phyloP scores from a whole-genome alignment of 1,139 yeast species.

The Kurtzmaniella quercitrusa region DNA sequence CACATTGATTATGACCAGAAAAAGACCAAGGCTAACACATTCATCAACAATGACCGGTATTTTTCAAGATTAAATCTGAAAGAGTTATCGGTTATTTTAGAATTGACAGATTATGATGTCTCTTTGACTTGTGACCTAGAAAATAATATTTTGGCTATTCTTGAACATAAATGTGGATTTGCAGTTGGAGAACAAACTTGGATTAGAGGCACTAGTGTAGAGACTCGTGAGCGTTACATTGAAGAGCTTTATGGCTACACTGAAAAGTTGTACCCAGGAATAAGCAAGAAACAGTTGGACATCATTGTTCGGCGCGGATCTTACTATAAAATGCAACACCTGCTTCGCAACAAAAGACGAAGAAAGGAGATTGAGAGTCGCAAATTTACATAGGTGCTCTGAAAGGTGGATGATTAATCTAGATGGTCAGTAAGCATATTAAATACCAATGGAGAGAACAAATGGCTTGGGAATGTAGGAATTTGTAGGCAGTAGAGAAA shows the following conservation, averaged over 20 bases:
- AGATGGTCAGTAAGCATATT: too few species aligned
- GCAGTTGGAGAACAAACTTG: conserved; percentile 74
- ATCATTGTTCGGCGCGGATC: conserved; percentile 74
- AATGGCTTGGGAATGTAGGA: too few species aligned
- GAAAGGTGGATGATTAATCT: neutral
- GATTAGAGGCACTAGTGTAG: conserved; percentile 68
- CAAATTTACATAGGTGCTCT: neutral
- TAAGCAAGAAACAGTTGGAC: conserved; percentile 50
- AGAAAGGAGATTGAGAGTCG: neutral
- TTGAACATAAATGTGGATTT: conserved; percentile 57
- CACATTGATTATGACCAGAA: neutral
- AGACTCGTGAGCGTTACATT: conserved; percentile 47
- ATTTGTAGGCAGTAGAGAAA: neutral
- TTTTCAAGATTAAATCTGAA: conserved; percentile 25
- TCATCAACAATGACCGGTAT: conserved; percentile 15
- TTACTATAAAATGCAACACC: conserved; percentile 76
- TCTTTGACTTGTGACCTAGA: conserved; percentile 39
- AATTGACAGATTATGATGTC: conserved; percentile 19
- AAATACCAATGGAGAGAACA: too few species aligned
- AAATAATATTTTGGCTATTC: conserved; percentile 51
- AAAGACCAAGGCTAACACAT: neutral
- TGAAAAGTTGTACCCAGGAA: conserved; percentile 45
- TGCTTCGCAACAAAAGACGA: conserved; percentile 65
- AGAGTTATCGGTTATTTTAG: conserved; percentile 23
- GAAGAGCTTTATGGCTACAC: conserved; percentile 47